Evolutionary conservation across 148 eudicot species (phyloP).

Genomic region (Vaccinium macrocarpon): DNA sequence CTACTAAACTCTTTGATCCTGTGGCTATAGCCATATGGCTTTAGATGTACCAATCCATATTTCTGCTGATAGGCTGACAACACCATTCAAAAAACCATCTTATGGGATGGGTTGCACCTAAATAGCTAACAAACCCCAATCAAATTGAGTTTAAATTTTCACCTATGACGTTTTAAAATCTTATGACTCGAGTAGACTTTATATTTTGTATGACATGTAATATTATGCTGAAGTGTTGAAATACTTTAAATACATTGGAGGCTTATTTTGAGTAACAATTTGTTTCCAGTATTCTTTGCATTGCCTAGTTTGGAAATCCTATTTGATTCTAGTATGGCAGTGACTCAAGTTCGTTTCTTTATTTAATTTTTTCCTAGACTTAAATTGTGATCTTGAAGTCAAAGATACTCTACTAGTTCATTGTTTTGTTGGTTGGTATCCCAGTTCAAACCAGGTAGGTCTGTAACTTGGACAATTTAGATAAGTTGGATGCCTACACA

Average conservation of each 20-base stretch:
- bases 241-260: background rate
- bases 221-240: background rate
- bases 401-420: background rate
- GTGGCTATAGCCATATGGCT: background rate
- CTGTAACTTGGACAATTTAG: background rate
- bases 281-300: background rate
- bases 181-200: background rate
- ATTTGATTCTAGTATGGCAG: background rate
- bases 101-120: constrained; percentile 1
- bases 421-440: background rate
- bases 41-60: constrained; percentile 4
- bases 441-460: background rate
- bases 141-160: background rate
- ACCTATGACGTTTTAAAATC: background rate
- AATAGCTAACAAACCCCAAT: background rate
- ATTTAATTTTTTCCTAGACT: background rate
- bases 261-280: background rate
- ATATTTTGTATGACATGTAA: background rate
- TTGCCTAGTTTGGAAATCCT: background rate
- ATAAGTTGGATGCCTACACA: background rate
- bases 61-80: background rate
- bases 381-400: background rate
- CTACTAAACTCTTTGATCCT: background rate
- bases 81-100: background rate
- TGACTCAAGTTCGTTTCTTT: background rate